These are phyloP conservation scores for maize (Zea mays) DNA, from an alignment of 176 grass and related monocot species.

Conservation along the genomic window Zm-B73-REFERENCE-NAM-5.0 NC_050100.1:211442001-211442500, in stretches of 20 bases:
- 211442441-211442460: background rate
- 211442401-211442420: constrained; percentile 21
- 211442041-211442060: background rate
- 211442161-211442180: constrained; percentile 34
- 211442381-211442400: background rate
- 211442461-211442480: background rate
- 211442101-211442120: background rate
- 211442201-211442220: constrained; percentile 23
- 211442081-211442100: background rate
- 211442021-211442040: background rate
- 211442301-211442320: background rate
- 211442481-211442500: background rate
- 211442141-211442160: constrained; percentile 33
- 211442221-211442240: background rate
- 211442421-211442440: constrained; percentile 46
- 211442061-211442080: background rate
- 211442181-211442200: constrained; percentile 43
- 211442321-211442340: constrained; percentile 44
- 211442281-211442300: background rate
- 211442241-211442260: constrained; percentile 18
- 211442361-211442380: constrained; percentile 25
- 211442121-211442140: background rate
- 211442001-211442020: background rate
- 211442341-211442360: constrained; percentile 43
- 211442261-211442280: constrained; percentile 31